A percentile compares a stretch with the other conserved stretches of the same genome.
Evolutionary conservation across 129 eudicot species (phyloP).

Genomic region (Artemisia tridentata): DNA sequence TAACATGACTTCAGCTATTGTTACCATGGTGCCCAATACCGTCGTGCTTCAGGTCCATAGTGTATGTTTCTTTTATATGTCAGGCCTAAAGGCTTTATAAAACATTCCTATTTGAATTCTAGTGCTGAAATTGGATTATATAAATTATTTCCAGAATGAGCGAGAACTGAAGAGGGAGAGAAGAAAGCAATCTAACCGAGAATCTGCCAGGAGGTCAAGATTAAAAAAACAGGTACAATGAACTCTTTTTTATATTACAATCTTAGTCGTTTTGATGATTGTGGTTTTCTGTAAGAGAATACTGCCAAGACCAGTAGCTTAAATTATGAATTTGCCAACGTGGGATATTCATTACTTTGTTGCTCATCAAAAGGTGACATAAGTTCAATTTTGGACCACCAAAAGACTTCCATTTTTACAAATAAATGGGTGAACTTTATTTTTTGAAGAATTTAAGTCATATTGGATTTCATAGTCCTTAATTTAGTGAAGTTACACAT

Average conservation of each 20-base stretch:
- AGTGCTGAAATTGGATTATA: neutral
- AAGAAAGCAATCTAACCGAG: slow-evolving; percentile 88
- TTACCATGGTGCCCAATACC: slow-evolving; percentile 40
- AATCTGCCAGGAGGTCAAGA: slow-evolving; percentile 92
- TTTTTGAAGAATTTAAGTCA: too few species aligned
- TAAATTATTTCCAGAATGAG: slow-evolving; percentile 50
- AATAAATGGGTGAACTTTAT: too few species aligned
- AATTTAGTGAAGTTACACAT: too few species aligned
- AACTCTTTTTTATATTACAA: neutral
- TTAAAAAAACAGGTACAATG: slow-evolving; percentile 76
- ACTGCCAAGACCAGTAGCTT: too few species aligned
- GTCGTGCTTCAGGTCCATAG: slow-evolving; percentile 52
- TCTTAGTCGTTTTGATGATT: neutral
- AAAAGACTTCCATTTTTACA: too few species aligned
- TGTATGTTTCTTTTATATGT: neutral
- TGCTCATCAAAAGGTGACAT: too few species aligned
- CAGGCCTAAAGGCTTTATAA: neutral
- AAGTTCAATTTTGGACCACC: too few species aligned
- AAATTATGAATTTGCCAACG: too few species aligned
- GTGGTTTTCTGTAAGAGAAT: too few species aligned
- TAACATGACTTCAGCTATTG: slow-evolving; percentile 31
- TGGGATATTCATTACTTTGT: too few species aligned
- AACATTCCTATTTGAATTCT: neutral
- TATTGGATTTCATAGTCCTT: too few species aligned
- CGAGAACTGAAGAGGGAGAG: slow-evolving; percentile 79